A percentile compares a stretch with the other conserved stretches of the same genome.
Evolutionary conservation across 345 rosid genomes (phyloP).

Genomic region (Populus simonii): DNA sequence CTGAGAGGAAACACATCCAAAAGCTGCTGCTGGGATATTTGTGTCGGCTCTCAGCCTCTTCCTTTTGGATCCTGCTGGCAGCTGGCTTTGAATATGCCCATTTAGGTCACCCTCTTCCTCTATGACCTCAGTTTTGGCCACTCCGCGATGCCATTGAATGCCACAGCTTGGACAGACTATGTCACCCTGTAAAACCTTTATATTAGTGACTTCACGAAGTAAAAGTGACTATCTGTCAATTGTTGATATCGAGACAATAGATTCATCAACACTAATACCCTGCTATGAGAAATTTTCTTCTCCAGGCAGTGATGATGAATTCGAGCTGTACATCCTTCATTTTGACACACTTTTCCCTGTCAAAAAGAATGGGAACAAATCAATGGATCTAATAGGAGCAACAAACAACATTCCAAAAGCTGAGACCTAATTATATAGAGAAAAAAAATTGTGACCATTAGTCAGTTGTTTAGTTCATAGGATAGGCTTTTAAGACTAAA

Average conservation of each 20-base stretch:
- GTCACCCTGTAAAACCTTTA: conserved; percentile 41
- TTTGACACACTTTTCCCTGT: conserved; percentile 76
- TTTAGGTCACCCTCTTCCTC: conserved; percentile 37
- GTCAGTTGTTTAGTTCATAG: background rate
- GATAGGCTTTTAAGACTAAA: no score
- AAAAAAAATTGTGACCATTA: background rate
- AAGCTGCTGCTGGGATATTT: conserved; percentile 17
- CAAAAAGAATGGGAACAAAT: conserved; percentile 5
- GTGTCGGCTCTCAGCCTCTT: conserved; percentile 33
- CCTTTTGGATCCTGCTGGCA: conserved; percentile 33
- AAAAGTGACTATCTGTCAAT: background rate
- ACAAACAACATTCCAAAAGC: background rate
- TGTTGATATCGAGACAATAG: background rate
- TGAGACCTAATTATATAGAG: background rate
- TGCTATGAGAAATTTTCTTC: conserved; percentile 46
- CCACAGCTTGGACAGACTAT: conserved; percentile 65
- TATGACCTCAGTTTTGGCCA: conserved; percentile 44
- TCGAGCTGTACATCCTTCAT: conserved; percentile 54
- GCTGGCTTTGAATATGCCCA: conserved; percentile 29
- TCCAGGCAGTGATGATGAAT: conserved; percentile 80
- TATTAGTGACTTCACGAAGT: background rate
- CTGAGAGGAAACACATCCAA: conserved; percentile 40
- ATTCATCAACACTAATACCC: conserved; percentile 32
- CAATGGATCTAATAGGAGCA: background rate
- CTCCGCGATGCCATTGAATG: conserved; percentile 43